These are phyloP conservation scores for Neocatenulostroma microsporum DNA, from an alignment of 2,329 filamentous ascomycete genomes.

Conservation along the genomic window DNA sequence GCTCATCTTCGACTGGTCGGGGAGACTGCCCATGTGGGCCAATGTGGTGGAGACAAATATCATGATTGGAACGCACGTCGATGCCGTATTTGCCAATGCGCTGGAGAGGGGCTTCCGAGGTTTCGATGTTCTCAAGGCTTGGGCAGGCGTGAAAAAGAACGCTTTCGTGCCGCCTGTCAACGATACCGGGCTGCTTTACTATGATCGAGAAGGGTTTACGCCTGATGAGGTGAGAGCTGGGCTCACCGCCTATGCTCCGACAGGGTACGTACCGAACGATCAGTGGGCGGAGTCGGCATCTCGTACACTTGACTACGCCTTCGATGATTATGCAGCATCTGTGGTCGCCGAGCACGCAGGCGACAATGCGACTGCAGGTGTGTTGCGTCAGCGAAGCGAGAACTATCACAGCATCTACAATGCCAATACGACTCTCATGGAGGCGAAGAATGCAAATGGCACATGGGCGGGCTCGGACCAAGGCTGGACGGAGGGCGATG, in stretches of 20 bases:
- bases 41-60: constrained; percentile 44
- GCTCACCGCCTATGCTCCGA: constrained; percentile 37
- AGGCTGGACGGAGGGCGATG: constrained; percentile 45
- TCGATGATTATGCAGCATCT: constrained; percentile 40
- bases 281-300: constrained; percentile 42
- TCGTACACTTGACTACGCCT: constrained; percentile 43
- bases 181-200: constrained; percentile 40
- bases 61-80: constrained; percentile 45
- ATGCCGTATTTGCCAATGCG: constrained; percentile 43
- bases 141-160: constrained; percentile 39
- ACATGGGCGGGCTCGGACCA: constrained; percentile 38
- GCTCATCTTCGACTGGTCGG: constrained; percentile 41
- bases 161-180: constrained; percentile 39
- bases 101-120: constrained; percentile 36
- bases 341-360: constrained; percentile 35
- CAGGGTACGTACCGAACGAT: constrained; percentile 44
- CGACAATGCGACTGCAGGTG: constrained; percentile 25
- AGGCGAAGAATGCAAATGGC: constrained; percentile 41
- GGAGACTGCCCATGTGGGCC: constrained; percentile 43
- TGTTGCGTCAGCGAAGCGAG: constrained; percentile 31
- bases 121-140: constrained; percentile 39
- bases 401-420: constrained; percentile 41
- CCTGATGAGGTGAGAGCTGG: constrained; percentile 42
- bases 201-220: constrained; percentile 41
- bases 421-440: constrained; percentile 39